These are phyloP conservation scores for Talaromyces sp. DNA, from an alignment of 2,329 filamentous ascomycete genomes.

Conservation along the genomic window DNA sequence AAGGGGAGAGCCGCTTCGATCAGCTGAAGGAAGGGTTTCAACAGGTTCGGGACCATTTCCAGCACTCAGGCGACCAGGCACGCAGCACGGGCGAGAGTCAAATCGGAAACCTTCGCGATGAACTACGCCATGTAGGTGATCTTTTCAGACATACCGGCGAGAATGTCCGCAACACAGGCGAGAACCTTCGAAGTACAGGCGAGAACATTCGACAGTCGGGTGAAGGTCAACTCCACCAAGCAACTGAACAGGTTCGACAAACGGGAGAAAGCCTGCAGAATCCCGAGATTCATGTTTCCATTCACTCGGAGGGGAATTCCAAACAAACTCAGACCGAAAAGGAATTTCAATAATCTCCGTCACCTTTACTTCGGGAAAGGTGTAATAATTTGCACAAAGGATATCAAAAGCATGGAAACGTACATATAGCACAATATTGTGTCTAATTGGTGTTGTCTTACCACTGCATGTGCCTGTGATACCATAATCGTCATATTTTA, in stretches of 20 bases:
- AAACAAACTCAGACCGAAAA: not conserved
- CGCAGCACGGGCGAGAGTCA: not conserved
- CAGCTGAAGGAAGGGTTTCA: slow-evolving; percentile 3
- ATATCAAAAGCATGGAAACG: not conserved
- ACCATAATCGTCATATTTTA: not conserved
- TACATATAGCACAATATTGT: not conserved
- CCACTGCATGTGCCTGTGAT: not conserved
- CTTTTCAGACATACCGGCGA: not conserved
- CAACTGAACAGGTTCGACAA: slow-evolving; percentile 4
- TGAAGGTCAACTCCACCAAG: not conserved
- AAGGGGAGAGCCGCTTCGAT: slow-evolving; percentile 2
- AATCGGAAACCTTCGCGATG: not conserved
- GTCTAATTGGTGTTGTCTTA: not conserved
- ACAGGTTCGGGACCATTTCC: slow-evolving; percentile 1
- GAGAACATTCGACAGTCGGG: slow-evolving; percentile 4
- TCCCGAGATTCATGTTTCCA: not conserved
- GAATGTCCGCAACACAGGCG: slow-evolving; percentile 1
- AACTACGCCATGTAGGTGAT: not conserved
- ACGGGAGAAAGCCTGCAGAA: slow-evolving; percentile 2
- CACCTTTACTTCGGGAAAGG: not conserved
- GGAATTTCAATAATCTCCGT: not conserved
- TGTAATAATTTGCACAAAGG: not conserved
- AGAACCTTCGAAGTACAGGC: slow-evolving; percentile 5
- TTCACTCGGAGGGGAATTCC: not conserved
- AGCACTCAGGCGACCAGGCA: not conserved